Percentiles rank a stretch among this genome's conserved stretches.
These are phyloP conservation scores for Aspergillus latus DNA, from an alignment of 2,329 filamentous ascomycete genomes.

Conservation along the genomic window DNA sequence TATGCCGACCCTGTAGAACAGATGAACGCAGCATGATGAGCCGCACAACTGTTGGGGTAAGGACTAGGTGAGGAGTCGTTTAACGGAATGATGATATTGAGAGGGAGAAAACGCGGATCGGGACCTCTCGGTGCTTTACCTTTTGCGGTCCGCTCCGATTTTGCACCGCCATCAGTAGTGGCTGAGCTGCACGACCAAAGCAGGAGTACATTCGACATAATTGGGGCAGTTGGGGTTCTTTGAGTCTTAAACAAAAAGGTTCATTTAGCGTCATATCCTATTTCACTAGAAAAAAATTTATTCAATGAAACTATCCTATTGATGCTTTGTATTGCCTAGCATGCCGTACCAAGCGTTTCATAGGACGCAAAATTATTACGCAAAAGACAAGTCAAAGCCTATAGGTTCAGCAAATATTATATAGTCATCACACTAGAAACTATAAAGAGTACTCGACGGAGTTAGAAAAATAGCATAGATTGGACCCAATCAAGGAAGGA, in stretches of 20 bases:
- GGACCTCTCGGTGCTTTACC: slow-evolving; percentile 38
- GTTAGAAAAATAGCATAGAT: slow-evolving; percentile 27
- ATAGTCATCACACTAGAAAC: slow-evolving; percentile 36
- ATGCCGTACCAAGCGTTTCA: no score
- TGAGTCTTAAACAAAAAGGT: neutral
- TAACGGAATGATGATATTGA: slow-evolving; percentile 27
- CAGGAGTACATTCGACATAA: slow-evolving; percentile 2
- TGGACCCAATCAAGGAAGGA: slow-evolving; percentile 31
- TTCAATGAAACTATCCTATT: no score
- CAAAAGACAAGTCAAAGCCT: neutral
- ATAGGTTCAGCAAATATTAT: slow-evolving; percentile 29
- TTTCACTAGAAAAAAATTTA: no score
- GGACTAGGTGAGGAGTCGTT: slow-evolving; percentile 26
- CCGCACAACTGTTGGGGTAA: slow-evolving; percentile 41
- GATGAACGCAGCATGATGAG: slow-evolving; percentile 58
- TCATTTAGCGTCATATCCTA: neutral
- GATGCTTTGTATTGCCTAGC: no score
- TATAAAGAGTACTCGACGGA: slow-evolving; percentile 16
- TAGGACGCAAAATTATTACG: neutral
- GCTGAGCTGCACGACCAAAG: slow-evolving; percentile 16
- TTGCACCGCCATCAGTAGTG: slow-evolving; percentile 30
- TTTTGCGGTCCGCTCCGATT: slow-evolving; percentile 44
- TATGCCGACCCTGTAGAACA: slow-evolving; percentile 49
- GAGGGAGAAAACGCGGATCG: slow-evolving; percentile 34
- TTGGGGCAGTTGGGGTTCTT: neutral